phyloP scores from a whole-genome alignment of 768 basidiomycete species.

The Calocera cornea region DNA sequence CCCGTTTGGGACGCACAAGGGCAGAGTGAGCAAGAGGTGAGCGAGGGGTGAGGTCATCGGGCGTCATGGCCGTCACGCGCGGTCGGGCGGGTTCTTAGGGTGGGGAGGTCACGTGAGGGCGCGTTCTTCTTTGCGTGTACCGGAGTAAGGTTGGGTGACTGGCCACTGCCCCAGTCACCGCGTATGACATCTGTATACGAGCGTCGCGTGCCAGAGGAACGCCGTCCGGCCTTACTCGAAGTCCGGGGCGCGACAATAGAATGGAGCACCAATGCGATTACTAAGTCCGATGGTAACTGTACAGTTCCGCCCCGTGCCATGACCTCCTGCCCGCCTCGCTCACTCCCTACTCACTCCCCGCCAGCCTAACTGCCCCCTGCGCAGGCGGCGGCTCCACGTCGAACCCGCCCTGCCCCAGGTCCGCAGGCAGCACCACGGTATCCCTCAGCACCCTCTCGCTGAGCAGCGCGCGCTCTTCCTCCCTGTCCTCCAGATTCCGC shows the following conservation, averaged over 20 bases:
- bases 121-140: neutral
- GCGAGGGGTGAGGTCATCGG: neutral
- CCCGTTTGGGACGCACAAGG: neutral
- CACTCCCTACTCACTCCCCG: no score
- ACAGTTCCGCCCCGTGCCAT: no score
- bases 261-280: no score
- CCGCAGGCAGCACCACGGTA: conserved; percentile 68
- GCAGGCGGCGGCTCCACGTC: conserved; percentile 43
- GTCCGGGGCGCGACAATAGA: no score
- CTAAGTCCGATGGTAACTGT: no score
- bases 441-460: conserved; percentile 62
- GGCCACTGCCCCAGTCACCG: neutral
- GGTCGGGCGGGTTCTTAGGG: neutral
- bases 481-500: conserved; percentile 18
- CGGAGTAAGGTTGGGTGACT: neutral
- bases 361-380: neutral
- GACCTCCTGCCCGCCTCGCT: no score
- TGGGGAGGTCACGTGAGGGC: neutral
- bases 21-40: neutral
- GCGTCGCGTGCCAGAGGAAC: no score
- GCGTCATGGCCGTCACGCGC: neutral
- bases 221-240: no score
- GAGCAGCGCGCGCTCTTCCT: conserved; percentile 31
- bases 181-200: no score
- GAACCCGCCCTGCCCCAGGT: conserved; percentile 69